phyloP scores from a whole-genome alignment of 2,329 filamentous ascomycete genomes.

The Microcyclospora tardicrescens region DNA sequence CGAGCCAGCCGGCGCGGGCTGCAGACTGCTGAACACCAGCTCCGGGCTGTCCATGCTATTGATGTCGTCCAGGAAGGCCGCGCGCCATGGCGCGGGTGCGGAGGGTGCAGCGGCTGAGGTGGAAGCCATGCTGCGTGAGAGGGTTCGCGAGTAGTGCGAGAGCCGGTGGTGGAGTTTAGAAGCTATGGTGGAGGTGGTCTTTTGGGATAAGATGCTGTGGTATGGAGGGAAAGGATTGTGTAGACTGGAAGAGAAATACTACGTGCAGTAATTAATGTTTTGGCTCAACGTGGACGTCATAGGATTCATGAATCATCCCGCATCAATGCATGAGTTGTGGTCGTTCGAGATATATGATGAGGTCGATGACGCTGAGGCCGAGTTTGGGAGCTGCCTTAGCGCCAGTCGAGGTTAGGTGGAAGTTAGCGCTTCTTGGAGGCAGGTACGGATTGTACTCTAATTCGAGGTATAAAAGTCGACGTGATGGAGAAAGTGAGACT shows the following conservation, averaged over 20 bases:
- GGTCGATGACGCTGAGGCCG: not conserved
- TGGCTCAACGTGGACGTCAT: too few relatives aligned
- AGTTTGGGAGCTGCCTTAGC: not conserved
- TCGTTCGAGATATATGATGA: not conserved
- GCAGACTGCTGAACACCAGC: slow-evolving; percentile 40
- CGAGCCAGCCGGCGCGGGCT: slow-evolving; percentile 27
- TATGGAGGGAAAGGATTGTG: too few relatives aligned
- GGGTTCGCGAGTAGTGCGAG: slow-evolving; percentile 23
- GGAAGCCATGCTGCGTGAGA: slow-evolving; percentile 31
- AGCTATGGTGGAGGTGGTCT: slow-evolving; percentile 15
- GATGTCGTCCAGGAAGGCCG: slow-evolving; percentile 37
- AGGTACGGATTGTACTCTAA: too few relatives aligned
- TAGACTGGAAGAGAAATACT: too few relatives aligned
- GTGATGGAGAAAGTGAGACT: too few relatives aligned
- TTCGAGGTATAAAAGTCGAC: too few relatives aligned
- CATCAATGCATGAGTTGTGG: too few relatives aligned
- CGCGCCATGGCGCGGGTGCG: slow-evolving; percentile 39
- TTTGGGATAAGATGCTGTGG: not conserved
- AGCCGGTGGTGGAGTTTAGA: slow-evolving; percentile 24
- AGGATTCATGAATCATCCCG: too few relatives aligned
- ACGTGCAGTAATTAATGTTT: too few relatives aligned
- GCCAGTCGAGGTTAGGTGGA: too few relatives aligned
- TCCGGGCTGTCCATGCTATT: slow-evolving; percentile 36
- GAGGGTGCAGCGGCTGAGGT: slow-evolving; percentile 22
- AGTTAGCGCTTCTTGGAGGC: too few relatives aligned